These are phyloP conservation scores for Byssothecium circinans DNA, from an alignment of 2,329 filamentous ascomycete species.

Conservation along the genomic window DNA sequence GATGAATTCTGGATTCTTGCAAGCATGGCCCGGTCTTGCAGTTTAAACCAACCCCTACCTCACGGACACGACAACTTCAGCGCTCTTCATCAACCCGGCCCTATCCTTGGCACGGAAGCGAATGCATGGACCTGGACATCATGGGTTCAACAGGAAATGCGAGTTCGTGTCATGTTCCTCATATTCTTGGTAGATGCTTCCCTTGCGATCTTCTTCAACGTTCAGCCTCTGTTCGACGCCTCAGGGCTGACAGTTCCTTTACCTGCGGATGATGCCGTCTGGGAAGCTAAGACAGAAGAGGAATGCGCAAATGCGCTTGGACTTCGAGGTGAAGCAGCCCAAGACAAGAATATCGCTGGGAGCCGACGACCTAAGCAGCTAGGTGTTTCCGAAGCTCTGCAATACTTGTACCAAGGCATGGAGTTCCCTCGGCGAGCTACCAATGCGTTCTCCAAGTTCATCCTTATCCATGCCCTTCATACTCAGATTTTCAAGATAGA, in stretches of 20 bases:
- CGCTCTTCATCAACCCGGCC: conserved; percentile 61
- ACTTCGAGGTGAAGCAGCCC: conserved; percentile 60
- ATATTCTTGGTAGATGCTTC: conserved; percentile 67
- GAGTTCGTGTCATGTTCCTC: conserved; percentile 65
- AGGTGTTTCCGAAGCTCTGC: conserved; percentile 63
- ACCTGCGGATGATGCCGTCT: conserved; percentile 71
- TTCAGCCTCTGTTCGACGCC: conserved; percentile 62
- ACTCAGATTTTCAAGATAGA: conserved; percentile 61
- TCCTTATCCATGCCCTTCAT: conserved; percentile 70
- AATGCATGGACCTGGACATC: conserved; percentile 64
- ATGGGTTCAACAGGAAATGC: conserved; percentile 73
- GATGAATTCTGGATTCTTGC: conserved; percentile 61
- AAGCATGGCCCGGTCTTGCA: conserved; percentile 58
- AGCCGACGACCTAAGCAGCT: conserved; percentile 67
- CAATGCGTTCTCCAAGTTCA: conserved; percentile 73
- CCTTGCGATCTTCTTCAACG: conserved; percentile 72
- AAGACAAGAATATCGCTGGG: conserved; percentile 63
- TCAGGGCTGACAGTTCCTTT: conserved; percentile 69
- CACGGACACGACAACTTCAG: conserved; percentile 56
- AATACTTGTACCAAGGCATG: conserved; percentile 61
- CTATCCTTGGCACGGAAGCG: conserved; percentile 46
- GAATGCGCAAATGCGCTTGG: conserved; percentile 69
- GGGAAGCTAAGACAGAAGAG: conserved; percentile 64
- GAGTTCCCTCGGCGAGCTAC: conserved; percentile 66
- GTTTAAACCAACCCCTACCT: conserved; percentile 58